Evolutionary conservation across 176 grass and related monocot species (phyloP).

Genomic region (Oryza coarctata): DNA sequence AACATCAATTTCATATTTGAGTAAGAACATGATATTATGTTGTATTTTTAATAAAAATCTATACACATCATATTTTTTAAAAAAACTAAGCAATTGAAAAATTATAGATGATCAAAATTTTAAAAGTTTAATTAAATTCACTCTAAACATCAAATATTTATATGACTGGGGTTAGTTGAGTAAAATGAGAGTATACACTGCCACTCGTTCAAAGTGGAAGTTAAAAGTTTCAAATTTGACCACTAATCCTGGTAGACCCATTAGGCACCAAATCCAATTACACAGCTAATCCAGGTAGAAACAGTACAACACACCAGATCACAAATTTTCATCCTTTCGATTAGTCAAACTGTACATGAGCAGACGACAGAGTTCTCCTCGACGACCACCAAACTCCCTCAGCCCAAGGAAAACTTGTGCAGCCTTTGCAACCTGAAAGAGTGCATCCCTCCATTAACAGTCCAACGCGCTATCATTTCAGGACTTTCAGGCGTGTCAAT

Average conservation of each 20-base stretch:
- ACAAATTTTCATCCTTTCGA: constrained; percentile 6
- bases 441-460: neutral
- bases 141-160: too few species aligned
- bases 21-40: too few species aligned
- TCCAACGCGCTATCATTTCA: neutral
- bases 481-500: neutral
- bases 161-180: too few species aligned
- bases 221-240: too few species aligned
- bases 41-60: too few species aligned
- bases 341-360: constrained; percentile 46
- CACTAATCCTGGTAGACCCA: neutral
- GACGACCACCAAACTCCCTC: constrained; percentile 25
- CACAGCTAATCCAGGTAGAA: neutral
- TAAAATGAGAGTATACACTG: too few species aligned
- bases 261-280: constrained; percentile 2
- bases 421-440: constrained; percentile 5
- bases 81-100: too few species aligned
- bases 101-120: too few species aligned
- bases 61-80: too few species aligned
- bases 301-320: constrained; percentile 21
- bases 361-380: constrained; percentile 13
- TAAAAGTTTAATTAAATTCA: too few species aligned
- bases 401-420: constrained; percentile 22
- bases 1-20: too few species aligned
- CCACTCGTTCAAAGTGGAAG: too few species aligned